Percentiles rank a stretch among this genome's conserved stretches.
Evolutionary conservation across 176 grass and related monocot genomes (phyloP).

Genomic region (Hordeum vulgare): DNA sequence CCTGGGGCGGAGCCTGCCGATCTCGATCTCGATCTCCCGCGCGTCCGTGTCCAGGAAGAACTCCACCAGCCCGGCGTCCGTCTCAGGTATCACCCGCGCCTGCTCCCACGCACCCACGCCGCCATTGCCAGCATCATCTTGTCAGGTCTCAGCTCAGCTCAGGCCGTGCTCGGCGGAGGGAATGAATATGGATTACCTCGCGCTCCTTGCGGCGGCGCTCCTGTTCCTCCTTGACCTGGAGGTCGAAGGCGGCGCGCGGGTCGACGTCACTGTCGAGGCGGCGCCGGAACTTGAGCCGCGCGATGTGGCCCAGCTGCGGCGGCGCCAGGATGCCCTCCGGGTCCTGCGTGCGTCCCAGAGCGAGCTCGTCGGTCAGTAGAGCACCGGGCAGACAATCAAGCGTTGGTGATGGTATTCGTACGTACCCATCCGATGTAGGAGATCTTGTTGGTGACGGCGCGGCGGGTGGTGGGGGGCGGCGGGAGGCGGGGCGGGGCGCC

Average conservation of each 20-base stretch:
- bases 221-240: no score
- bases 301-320: no score
- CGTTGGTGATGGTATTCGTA: background rate
- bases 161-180: background rate
- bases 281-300: no score
- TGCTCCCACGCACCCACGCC: background rate
- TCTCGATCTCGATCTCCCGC: no score
- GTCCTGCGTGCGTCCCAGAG: background rate
- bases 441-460: slow-evolving; percentile 39
- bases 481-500: background rate
- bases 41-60: no score
- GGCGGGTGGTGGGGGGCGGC: background rate
- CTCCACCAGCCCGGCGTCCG: slow-evolving; percentile 68
- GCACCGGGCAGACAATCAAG: background rate
- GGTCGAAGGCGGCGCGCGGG: no score
- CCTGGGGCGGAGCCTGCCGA: no score
- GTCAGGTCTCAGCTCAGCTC: no score
- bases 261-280: no score
- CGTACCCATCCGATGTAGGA: slow-evolving; percentile 60
- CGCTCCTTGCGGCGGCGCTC: no score
- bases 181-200: no score
- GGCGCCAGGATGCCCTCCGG: no score
- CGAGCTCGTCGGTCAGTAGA: background rate
- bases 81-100: slow-evolving; percentile 70
- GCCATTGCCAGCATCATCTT: background rate